Conservation (phyloP, 2,329 filamentous ascomycete species). For the Arachnomyces sp. region DNA sequence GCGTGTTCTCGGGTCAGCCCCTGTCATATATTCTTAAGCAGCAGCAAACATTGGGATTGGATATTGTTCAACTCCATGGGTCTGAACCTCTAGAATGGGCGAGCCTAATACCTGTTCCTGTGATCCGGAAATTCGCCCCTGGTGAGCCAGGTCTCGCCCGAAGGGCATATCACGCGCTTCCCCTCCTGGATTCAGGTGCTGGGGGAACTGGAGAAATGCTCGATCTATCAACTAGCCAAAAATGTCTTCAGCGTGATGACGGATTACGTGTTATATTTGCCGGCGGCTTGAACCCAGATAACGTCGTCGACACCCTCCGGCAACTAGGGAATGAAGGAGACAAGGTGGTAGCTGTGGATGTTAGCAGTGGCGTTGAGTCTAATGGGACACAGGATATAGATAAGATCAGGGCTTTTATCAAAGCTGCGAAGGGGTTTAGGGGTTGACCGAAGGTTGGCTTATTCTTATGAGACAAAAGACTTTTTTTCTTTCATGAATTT, state of each 20-base stretch:
- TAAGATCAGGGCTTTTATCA: conserved; percentile 75
- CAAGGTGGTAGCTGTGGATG: conserved; percentile 75
- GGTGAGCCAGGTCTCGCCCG: conserved; percentile 62
- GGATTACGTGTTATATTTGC: conserved; percentile 74
- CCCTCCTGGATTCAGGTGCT: conserved; percentile 77
- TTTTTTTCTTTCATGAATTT: no score
- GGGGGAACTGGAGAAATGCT: conserved; percentile 75
- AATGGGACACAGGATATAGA: conserved; percentile 71
- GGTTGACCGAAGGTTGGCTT: conserved; percentile 11
- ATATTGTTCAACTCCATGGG: conserved; percentile 89
- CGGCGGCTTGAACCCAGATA: conserved; percentile 73
- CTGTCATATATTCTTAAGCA: conserved; percentile 73
- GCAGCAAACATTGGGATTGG: conserved; percentile 67
- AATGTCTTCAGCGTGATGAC: conserved; percentile 57
- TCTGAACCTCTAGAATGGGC: conserved; percentile 91
- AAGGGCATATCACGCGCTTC: conserved; percentile 74
- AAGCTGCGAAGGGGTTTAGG: conserved; percentile 56
- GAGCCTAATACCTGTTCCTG: conserved; percentile 78
- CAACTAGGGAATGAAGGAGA: conserved; percentile 53
- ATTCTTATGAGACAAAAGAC: not conserved
- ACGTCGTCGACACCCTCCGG: conserved; percentile 61
- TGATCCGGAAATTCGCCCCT: conserved; percentile 78
- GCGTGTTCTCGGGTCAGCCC: conserved; percentile 89
- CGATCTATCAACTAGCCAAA: conserved; percentile 62
- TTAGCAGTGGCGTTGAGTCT: conserved; percentile 87